These are phyloP conservation scores for Thalassiosira allenii DNA, from an alignment of 352 stramenopile genomes.

Conservation along the genomic window DNA sequence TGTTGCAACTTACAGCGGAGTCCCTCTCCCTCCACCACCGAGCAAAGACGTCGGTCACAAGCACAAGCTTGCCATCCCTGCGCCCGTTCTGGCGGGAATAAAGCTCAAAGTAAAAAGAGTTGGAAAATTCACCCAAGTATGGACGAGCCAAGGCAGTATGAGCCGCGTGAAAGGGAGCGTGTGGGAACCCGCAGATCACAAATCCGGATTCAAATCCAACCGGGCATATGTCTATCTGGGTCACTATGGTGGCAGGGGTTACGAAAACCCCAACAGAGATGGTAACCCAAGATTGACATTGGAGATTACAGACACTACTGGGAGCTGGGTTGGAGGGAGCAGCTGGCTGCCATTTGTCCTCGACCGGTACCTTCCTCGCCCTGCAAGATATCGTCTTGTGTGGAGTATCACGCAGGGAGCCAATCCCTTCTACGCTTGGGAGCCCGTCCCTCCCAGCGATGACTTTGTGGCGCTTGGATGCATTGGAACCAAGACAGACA, in stretches of 20 bases:
- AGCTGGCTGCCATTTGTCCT: slow-evolving; percentile 89
- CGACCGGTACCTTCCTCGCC: slow-evolving; percentile 88
- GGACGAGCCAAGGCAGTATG: slow-evolving; percentile 89
- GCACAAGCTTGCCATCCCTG: slow-evolving; percentile 80
- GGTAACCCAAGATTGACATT: slow-evolving; percentile 82
- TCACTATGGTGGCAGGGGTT: slow-evolving; percentile 86
- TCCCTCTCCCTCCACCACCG: slow-evolving; percentile 84
- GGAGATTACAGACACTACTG: slow-evolving; percentile 89
- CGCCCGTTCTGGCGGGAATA: slow-evolving; percentile 85
- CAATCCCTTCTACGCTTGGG: slow-evolving; percentile 91
- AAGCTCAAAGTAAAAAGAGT: slow-evolving; percentile 89
- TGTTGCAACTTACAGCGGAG: slow-evolving; percentile 73
- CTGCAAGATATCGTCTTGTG: slow-evolving; percentile 88
- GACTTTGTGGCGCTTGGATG: slow-evolving; percentile 91
- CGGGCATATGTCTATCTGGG: slow-evolving; percentile 88
- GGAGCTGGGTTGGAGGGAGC: slow-evolving; percentile 86
- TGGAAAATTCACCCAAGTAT: slow-evolving; percentile 86
- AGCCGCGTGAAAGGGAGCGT: slow-evolving; percentile 88
- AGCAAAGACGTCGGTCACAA: slow-evolving; percentile 78
- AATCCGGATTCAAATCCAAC: slow-evolving; percentile 84
- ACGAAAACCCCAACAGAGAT: slow-evolving; percentile 86
- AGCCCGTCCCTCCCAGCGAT: slow-evolving; percentile 88
- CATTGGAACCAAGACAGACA: slow-evolving; percentile 88
- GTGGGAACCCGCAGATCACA: slow-evolving; percentile 85
- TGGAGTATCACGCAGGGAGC: slow-evolving; percentile 89